Base-by-base conservation (phyloP, 176 grass and related monocot species). In the Eremochloa ophiuroides region DNA sequence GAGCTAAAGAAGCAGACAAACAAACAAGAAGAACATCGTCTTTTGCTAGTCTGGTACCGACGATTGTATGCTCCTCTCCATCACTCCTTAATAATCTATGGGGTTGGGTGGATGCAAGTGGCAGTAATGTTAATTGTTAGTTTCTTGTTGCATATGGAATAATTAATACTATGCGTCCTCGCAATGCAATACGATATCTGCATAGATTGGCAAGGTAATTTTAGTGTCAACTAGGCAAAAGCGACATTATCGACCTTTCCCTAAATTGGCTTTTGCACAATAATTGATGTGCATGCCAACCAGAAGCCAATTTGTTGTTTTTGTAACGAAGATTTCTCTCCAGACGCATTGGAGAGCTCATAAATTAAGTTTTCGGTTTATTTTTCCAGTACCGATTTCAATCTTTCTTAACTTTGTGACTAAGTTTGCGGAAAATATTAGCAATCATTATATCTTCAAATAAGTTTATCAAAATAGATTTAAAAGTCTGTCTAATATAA, bases 311-410 rank as follows among this genome's bases (percentile, higher is more conserved):
- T 62, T 33, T 59, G 75, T 14, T 10, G 29, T 35, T 69, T 80
- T 74, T 60, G 23, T 88, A 58, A 26, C 23, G 15, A 38, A 80
- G 81, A 74, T 84, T 84, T 35, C 34, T 84, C 75, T 84, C 39
- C 68, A 0, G 9, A 41, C 61, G 70, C 59, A 80, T 69, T 68
- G 75, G 81, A 74, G 23, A 48, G 38, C 50, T 58, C 53, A 58
- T 58, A 25, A 58, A 11, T 39, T n/a, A 39, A 22, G 44, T 50
- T 59, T 42, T 26, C 17, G 76, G 28, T 44, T 78, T 77, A 63
- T 34, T 65, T 15, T 43, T 34, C 43, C 33, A n/a, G n/a, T n/a
- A n/a, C n/a, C n/a, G n/a, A n/a, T n/a, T n/a, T n/a, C n/a, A n/a
- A n/a, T n/a, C n/a, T n/a, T n/a, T n/a, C n/a, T n/a, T n/a, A n/a